These are phyloP conservation scores for Leucaena leucocephala DNA, from an alignment of 306 rosid species.

Conservation along the genomic window DNA sequence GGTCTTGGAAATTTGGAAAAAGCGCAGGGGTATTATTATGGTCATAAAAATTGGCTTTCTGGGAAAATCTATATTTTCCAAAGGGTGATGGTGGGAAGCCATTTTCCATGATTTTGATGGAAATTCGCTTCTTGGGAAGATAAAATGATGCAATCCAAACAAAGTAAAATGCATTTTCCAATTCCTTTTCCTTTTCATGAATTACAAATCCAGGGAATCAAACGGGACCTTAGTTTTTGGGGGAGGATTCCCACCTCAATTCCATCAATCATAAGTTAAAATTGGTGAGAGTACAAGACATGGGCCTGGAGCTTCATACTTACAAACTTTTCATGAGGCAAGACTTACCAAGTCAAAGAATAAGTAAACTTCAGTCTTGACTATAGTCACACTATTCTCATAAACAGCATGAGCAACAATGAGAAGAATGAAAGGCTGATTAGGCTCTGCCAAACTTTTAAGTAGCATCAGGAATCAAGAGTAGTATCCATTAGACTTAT, in stretches of 20 bases:
- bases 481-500: no score
- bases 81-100: neutral
- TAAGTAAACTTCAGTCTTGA: constrained; percentile 10
- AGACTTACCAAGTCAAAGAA: neutral
- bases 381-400: neutral
- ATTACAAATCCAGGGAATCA: neutral
- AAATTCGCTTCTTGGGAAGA: neutral
- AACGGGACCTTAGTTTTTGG: neutral
- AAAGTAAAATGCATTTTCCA: neutral
- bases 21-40: neutral
- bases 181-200: neutral
- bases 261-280: neutral
- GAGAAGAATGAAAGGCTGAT: neutral
- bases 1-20: neutral
- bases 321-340: constrained; percentile 1
- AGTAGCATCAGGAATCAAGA: neutral
- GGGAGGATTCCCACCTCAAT: neutral
- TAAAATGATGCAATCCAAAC: neutral
- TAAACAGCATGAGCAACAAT: neutral
- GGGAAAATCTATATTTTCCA: neutral
- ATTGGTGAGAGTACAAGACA: neutral
- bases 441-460: neutral
- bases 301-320: neutral
- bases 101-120: neutral
- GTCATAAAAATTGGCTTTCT: neutral